phyloP scores from a whole-genome alignment of 345 rosid genomes.

The Adansonia digitata region DNA sequence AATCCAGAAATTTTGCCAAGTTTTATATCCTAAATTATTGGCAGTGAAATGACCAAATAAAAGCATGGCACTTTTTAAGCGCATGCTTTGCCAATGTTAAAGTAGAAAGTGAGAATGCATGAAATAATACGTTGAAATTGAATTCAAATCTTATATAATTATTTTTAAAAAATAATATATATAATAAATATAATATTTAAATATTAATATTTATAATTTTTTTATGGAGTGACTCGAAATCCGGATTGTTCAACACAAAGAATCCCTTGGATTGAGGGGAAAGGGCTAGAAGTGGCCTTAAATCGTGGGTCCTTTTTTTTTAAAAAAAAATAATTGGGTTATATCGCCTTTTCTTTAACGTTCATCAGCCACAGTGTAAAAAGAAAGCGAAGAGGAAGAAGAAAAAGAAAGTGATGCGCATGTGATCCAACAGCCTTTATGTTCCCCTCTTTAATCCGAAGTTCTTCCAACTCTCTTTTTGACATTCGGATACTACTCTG shows the following conservation, averaged over 20 bases:
- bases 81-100: slow-evolving; percentile 5
- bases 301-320: slow-evolving; percentile 33
- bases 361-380: slow-evolving; percentile 47
- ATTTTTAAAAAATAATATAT: too few relatives aligned
- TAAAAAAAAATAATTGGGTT: too few relatives aligned
- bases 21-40: slow-evolving; percentile 22
- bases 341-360: slow-evolving; percentile 25
- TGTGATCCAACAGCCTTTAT: slow-evolving; percentile 81
- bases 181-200: too few relatives aligned
- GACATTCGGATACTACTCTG: slow-evolving; percentile 31
- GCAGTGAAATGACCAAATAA: slow-evolving; percentile 13
- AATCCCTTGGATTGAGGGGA: slow-evolving; percentile 71
- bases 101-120: slow-evolving; percentile 20
- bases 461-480: slow-evolving; percentile 17
- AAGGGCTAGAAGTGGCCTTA: slow-evolving; percentile 34
- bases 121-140: too few relatives aligned
- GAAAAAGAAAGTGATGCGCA: slow-evolving; percentile 56
- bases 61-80: slow-evolving; percentile 17
- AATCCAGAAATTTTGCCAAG: background rate
- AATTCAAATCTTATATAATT: too few relatives aligned
- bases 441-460: slow-evolving; percentile 49
- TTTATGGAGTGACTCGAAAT: slow-evolving; percentile 58
- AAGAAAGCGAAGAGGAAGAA: slow-evolving; percentile 44
- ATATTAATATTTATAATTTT: too few relatives aligned
- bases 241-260: slow-evolving; percentile 33